A percentile compares a stretch with the other conserved stretches of the same genome.
These are phyloP conservation scores for Arxiozyma bovina DNA, from an alignment of 1,139 yeast genomes.

Conservation along the genomic window DNA sequence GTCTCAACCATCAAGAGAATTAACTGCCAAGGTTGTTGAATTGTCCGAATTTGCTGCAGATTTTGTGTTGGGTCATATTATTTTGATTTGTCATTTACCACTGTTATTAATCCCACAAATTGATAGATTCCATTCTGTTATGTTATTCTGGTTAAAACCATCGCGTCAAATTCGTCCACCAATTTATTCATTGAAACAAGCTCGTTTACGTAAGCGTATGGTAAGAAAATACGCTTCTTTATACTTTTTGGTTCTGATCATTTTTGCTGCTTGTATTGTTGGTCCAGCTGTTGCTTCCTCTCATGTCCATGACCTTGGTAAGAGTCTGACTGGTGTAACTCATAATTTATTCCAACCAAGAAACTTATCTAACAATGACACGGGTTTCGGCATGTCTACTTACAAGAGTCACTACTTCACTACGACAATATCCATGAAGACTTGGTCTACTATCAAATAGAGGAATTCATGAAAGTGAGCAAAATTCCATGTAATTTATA, in stretches of 20 bases:
- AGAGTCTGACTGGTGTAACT: constrained; percentile 42
- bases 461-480: background rate
- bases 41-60: constrained; percentile 96
- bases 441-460: constrained; percentile 59
- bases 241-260: constrained; percentile 59
- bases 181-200: constrained; percentile 93
- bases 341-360: constrained; percentile 85
- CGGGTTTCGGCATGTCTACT: constrained; percentile 51
- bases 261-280: constrained; percentile 69
- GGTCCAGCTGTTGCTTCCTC: constrained; percentile 84
- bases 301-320: constrained; percentile 31
- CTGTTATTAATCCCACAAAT: constrained; percentile 73
- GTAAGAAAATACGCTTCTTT: constrained; percentile 86
- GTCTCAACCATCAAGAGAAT: constrained; percentile 96
- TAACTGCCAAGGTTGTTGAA: constrained; percentile 87
- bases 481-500: constrained; percentile 1
- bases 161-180: constrained; percentile 98
- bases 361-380: constrained; percentile 71
- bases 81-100: constrained; percentile 86
- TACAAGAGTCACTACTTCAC: constrained; percentile 48
- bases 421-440: constrained; percentile 44
- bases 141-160: constrained; percentile 98
- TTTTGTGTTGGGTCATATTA: constrained; percentile 81
- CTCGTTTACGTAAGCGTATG: constrained; percentile 96
- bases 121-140: constrained; percentile 97